A percentile compares a stretch with the other conserved stretches of the same genome.
phyloP scores from a whole-genome alignment of 1,284 basidiomycete species.

The Naganishia sp. region DNA sequence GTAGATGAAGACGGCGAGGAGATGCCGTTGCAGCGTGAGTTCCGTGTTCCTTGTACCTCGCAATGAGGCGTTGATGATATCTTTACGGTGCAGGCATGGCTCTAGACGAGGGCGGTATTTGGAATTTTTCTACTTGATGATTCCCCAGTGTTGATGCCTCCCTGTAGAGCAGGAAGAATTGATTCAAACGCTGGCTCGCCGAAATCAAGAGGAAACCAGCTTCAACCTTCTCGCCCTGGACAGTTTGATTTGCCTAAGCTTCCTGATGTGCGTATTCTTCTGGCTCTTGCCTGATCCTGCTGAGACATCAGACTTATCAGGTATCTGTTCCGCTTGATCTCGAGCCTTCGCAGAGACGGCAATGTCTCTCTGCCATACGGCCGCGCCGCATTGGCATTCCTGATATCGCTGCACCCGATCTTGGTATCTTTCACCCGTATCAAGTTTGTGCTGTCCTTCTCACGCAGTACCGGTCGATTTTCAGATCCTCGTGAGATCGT shows the following conservation, averaged over 20 bases:
- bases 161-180: constrained; percentile 17
- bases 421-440: constrained; percentile 5
- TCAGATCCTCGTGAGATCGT: background rate
- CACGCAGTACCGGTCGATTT: background rate
- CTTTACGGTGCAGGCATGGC: constrained; percentile 10
- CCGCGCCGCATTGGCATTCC: constrained; percentile 8
- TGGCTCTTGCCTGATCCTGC: background rate
- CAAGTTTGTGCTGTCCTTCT: background rate
- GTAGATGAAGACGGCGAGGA: constrained; percentile 13
- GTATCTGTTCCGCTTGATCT: constrained; percentile 11
- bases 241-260: constrained; percentile 16
- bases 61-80: background rate
- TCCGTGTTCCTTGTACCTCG: too few relatives aligned
- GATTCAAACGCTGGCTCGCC: constrained; percentile 11
- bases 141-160: background rate
- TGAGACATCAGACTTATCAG: background rate
- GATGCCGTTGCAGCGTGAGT: constrained; percentile 13
- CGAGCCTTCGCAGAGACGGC: background rate
- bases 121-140: too few relatives aligned
- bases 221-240: constrained; percentile 15
- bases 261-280: background rate
- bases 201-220: constrained; percentile 23
- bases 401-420: constrained; percentile 12
- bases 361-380: constrained; percentile 2
- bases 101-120: constrained; percentile 21